Conservation (phyloP, 2,329 filamentous ascomycete species). For the Neurospora sp. region DNA sequence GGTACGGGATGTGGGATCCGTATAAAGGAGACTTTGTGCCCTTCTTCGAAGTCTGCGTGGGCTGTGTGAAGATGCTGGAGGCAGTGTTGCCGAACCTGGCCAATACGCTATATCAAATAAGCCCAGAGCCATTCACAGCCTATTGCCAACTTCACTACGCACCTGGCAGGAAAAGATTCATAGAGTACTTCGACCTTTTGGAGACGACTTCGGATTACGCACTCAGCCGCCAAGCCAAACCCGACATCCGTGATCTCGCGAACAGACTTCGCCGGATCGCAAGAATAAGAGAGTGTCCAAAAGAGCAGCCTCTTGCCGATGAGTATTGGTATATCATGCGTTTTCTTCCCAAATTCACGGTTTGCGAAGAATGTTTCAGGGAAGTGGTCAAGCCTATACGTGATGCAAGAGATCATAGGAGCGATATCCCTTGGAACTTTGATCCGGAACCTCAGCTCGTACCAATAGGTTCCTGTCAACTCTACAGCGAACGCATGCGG, state of each 20-base stretch:
- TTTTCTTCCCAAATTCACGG: constrained; percentile 64
- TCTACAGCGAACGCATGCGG: constrained; percentile 76
- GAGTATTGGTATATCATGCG: constrained; percentile 67
- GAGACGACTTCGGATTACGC: constrained; percentile 46
- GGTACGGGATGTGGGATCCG: constrained; percentile 68
- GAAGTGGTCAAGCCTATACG: constrained; percentile 65
- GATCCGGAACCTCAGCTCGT: no score
- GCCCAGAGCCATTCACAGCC: constrained; percentile 32
- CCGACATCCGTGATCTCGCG: no score
- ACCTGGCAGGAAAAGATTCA: constrained; percentile 41
- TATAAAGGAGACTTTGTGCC: constrained; percentile 52
- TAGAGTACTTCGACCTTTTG: constrained; percentile 51
- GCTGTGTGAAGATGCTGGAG: constrained; percentile 64
- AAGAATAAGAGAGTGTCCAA: constrained; percentile 36
- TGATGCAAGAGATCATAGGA: constrained; percentile 28
- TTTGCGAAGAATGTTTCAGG: constrained; percentile 81
- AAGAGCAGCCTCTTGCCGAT: neutral
- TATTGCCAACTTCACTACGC: constrained; percentile 61
- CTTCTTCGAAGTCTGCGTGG: constrained; percentile 66
- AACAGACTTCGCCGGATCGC: constrained; percentile 47
- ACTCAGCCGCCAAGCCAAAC: constrained; percentile 24
- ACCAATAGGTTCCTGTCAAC: constrained; percentile 54
- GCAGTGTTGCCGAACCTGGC: constrained; percentile 63
- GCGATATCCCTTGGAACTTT: constrained; percentile 50
- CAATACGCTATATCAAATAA: constrained; percentile 21